Percentiles rank a stretch among this genome's conserved stretches.
Conservation (phyloP, 352 stramenopile species). For the Pythium monospermum region DNA sequence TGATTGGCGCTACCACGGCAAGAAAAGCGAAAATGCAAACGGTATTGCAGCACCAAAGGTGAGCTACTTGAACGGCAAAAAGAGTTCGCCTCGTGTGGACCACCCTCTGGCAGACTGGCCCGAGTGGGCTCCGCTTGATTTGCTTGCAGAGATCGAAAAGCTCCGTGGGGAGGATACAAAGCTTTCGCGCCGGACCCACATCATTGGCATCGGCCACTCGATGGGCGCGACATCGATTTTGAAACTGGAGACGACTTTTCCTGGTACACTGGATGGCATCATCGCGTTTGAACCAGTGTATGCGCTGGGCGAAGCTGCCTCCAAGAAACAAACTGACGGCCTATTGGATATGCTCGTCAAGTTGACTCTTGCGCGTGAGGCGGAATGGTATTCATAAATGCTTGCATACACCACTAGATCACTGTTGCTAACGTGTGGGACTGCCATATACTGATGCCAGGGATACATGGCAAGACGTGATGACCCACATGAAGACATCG, state of each 20-base stretch:
- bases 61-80: conserved; percentile 15
- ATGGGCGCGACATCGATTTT: conserved; percentile 17
- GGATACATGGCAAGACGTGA: conserved; percentile 2
- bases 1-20: conserved; percentile 38
- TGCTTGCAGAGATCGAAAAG: conserved; percentile 5
- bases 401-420: no score
- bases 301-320: background rate
- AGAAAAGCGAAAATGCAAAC: conserved; percentile 25
- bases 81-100: conserved; percentile 18
- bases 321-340: conserved; percentile 1
- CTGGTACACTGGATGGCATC: conserved; percentile 18
- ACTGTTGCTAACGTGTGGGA: no score
- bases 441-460: no score
- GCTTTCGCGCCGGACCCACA: background rate
- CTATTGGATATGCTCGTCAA: conserved; percentile 13
- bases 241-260: conserved; percentile 9
- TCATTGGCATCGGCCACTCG: conserved; percentile 23
- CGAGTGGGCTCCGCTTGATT: conserved; percentile 5
- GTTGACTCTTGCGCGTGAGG: background rate
- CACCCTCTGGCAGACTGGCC: conserved; percentile 22
- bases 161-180: conserved; percentile 3
- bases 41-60: conserved; percentile 10
- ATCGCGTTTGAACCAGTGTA: conserved; percentile 21
- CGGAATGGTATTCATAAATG: conserved; percentile 3
- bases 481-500: background rate